These are phyloP conservation scores for Teratosphaeria pseudoeucalypti DNA, from an alignment of 2,329 filamentous ascomycete genomes.

Conservation along the genomic window DNA sequence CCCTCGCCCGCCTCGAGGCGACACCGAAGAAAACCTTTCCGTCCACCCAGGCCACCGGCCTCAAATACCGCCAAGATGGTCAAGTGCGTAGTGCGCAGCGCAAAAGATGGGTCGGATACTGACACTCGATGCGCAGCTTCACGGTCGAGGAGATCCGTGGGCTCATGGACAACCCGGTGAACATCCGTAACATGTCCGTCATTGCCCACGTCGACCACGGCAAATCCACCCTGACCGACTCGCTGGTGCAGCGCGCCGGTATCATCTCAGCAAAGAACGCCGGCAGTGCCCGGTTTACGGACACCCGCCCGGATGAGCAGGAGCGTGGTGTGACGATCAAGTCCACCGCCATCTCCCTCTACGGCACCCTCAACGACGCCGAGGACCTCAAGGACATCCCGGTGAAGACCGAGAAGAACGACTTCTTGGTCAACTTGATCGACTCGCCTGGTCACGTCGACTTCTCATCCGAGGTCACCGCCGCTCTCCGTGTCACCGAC, in stretches of 20 bases:
- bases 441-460: conserved; percentile 99
- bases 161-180: conserved; percentile 68
- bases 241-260: conserved; percentile 96
- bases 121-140: conserved; percentile 54
- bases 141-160: conserved; percentile 75
- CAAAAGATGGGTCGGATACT: background rate
- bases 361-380: conserved; percentile 66
- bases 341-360: conserved; percentile 98
- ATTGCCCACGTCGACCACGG: conserved; percentile 99
- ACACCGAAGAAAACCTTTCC: conserved; percentile 14
- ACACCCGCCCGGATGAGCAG: conserved; percentile 95
- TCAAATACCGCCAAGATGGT: conserved; percentile 91
- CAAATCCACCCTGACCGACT: conserved; percentile 99
- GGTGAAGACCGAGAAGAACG: conserved; percentile 77
- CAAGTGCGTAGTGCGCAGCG: conserved; percentile 62
- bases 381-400: conserved; percentile 95
- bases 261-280: conserved; percentile 98
- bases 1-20: background rate
- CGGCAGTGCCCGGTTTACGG: conserved; percentile 89
- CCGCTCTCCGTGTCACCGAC: conserved; percentile 98
- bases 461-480: conserved; percentile 99
- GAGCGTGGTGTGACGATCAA: conserved; percentile 99
- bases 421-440: conserved; percentile 99
- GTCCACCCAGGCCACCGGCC: conserved; percentile 6
- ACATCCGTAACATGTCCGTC: conserved; percentile 95